Conservation (phyloP, 2,329 filamentous ascomycete species). For the Reticulascus tulasneorum region DNA sequence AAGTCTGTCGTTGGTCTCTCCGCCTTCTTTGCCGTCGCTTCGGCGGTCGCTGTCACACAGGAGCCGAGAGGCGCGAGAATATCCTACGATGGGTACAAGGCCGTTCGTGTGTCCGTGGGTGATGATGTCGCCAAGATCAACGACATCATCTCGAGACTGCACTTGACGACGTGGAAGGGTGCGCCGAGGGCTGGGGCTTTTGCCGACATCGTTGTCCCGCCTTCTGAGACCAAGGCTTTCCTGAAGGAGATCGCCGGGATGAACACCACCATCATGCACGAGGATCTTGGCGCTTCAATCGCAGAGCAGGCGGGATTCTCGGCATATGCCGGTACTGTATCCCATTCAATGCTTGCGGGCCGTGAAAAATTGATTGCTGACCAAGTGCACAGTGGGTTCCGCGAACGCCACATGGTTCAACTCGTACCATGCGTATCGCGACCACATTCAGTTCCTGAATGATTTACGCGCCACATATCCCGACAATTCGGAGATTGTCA, state of each 20-base stretch:
- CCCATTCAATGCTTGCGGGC: not conserved
- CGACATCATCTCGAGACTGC: slow-evolving; percentile 28
- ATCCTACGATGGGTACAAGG: slow-evolving; percentile 42
- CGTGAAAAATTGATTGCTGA: not conserved
- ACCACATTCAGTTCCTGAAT: slow-evolving; percentile 37
- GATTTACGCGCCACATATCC: slow-evolving; percentile 32
- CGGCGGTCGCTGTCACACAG: slow-evolving; percentile 10
- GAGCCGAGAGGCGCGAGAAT: too few relatives aligned
- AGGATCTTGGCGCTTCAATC: slow-evolving; percentile 35
- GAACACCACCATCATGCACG: slow-evolving; percentile 30
- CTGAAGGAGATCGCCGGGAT: slow-evolving; percentile 24
- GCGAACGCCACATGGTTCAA: slow-evolving; percentile 36
- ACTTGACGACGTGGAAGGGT: slow-evolving; percentile 33
- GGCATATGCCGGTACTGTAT: slow-evolving; percentile 17
- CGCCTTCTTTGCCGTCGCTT: slow-evolving; percentile 7
- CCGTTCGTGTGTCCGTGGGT: slow-evolving; percentile 35
- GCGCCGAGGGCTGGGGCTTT: slow-evolving; percentile 27
- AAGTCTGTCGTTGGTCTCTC: slow-evolving; percentile 9
- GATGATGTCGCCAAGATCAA: slow-evolving; percentile 27
- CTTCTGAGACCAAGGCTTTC: slow-evolving; percentile 28
- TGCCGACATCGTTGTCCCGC: slow-evolving; percentile 38
- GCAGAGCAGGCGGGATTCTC: slow-evolving; percentile 28
- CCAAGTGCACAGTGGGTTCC: slow-evolving; percentile 7
- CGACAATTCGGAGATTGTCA: slow-evolving; percentile 36
- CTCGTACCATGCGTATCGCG: slow-evolving; percentile 39